Evolutionary conservation across 2,329 filamentous ascomycete species (phyloP), one percentile per base, ranked within the genome.

Genomic region (Thermothelomyces thermophilus): DNA sequence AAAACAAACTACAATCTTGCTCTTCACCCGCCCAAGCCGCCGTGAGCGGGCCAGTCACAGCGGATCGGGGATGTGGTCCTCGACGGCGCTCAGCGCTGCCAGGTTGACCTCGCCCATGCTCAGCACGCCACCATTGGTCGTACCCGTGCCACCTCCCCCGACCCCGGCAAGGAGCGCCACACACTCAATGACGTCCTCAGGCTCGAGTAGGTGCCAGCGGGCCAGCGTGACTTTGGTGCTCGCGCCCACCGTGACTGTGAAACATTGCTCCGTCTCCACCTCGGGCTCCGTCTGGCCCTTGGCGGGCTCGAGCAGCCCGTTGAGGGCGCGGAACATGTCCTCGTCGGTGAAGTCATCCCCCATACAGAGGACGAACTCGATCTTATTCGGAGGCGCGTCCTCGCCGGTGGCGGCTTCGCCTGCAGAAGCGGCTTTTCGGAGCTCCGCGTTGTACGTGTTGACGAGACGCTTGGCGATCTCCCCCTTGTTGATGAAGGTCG

Each of bases 311-410:
- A 73, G 75, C 4, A 78, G 66, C 0, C 70, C 73, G 60, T 82
- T 82, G 39, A 97, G 76, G 13, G 89, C 84, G 49, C 88, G 86
- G 80, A 97, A 97, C 81, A 84, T 83, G 84, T 95, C 91, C 76
- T 98, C 93, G 64, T 98, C 93, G 5, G 93, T 98, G 60, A 93
- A 94, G 63, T 98, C 93, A 67, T 98, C 93, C 36, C 93, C 93
- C 54, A 90, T 72, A 68, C 93, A 98, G 45, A 97, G 75, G 10
- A 94, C 83, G 63, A 97, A 96, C 59, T 91, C 89, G 0, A 90
- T 79, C 46, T 79, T 77, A 44, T 81, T 69, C 5, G 59, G 65
- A 35, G 73, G 54, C 20, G 64, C 56, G 33, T 61, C 56, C 13
- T 64, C 55, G 35, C 59, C 56, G 9, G 59, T 53, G 19, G 48